Base-by-base conservation (phyloP, 495 filamentous ascomycete species). In the Penicillium ochrochloron region DNA sequence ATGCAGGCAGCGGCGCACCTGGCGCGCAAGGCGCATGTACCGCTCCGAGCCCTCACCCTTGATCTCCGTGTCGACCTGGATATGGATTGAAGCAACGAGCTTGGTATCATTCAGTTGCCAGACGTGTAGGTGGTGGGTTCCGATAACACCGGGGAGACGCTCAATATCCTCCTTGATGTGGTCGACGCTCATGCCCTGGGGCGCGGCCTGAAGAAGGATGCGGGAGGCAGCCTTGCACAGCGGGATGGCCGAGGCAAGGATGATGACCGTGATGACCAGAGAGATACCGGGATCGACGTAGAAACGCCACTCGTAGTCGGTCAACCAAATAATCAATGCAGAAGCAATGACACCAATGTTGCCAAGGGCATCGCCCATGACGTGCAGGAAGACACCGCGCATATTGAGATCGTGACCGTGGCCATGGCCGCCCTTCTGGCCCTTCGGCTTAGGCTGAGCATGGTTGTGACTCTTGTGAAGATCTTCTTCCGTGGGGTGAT, bases 91-190 rank as follows among this genome's bases (percentile, higher is more conserved):
- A 5, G 96, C 93, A 21, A 99, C 89, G 35, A 96, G 82, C 78
- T 97, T 96, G 14, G 93, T 92, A 70, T 97, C 94, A 46, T 89
- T 95, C 31, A 99, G 85, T 74, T 97, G 94, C 95, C 95, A 99
- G 63, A 99, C 93, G 74, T 99, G 95, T 12, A 99, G 82, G 70
- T 99, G 93, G 77, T 99, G 95, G 62, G 93, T 95, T 71, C 89
- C 90, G 64, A 92, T 79, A 37, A 99, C 88, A 48, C 94, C 94
- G 0, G 88, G 90, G 15, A 98, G 86, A 25, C 84, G 76, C 66
- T 92, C 84, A 60, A 99, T 97, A 74, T 99, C 95, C 59, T 91
- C 88, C 68, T 94, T 91, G 79, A 99, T 94, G 58, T 97, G 90
- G 63, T 94, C 90, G 59, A 97, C 84, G 61, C 88, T 88, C 75